phyloP scores from a whole-genome alignment of 495 filamentous ascomycete species.

The Ramalina peruviana region DNA sequence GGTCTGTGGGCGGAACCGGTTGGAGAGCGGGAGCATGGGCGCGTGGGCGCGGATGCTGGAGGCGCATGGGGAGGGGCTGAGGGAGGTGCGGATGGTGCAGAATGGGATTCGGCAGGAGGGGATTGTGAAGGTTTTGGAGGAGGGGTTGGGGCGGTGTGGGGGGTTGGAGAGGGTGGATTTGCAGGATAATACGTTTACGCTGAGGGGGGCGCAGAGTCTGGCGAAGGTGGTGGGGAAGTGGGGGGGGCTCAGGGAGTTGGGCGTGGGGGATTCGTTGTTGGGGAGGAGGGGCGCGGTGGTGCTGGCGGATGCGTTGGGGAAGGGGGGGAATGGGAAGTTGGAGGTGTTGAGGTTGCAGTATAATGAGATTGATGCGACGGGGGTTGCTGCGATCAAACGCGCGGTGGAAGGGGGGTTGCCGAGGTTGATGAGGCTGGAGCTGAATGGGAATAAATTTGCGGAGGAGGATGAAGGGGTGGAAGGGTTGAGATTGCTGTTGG shows the following conservation, averaged over 20 bases:
- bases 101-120: conserved; percentile 95
- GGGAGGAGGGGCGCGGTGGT: conserved; percentile 62
- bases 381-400: conserved; percentile 52
- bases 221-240: conserved; percentile 59
- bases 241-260: conserved; percentile 65
- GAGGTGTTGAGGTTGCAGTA: conserved; percentile 76
- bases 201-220: conserved; percentile 63
- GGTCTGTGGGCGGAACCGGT: conserved; percentile 85
- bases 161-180: conserved; percentile 66
- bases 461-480: conserved; percentile 62
- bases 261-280: conserved; percentile 78
- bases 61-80: conserved; percentile 56
- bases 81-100: conserved; percentile 91
- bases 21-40: conserved; percentile 90
- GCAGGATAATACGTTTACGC: conserved; percentile 95
- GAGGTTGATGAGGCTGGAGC: conserved; percentile 63
- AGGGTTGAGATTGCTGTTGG: conserved; percentile 35
- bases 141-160: conserved; percentile 56
- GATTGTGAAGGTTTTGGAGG: conserved; percentile 57
- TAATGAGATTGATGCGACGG: conserved; percentile 75
- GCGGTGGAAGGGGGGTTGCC: conserved; percentile 53
- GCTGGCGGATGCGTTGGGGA: conserved; percentile 55
- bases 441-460: conserved; percentile 90
- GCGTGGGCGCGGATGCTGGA: conserved; percentile 82
- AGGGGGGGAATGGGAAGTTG: conserved; percentile 63